Conservation (phyloP, 257 asterid species). For the Linderniella brevidens region DNA sequence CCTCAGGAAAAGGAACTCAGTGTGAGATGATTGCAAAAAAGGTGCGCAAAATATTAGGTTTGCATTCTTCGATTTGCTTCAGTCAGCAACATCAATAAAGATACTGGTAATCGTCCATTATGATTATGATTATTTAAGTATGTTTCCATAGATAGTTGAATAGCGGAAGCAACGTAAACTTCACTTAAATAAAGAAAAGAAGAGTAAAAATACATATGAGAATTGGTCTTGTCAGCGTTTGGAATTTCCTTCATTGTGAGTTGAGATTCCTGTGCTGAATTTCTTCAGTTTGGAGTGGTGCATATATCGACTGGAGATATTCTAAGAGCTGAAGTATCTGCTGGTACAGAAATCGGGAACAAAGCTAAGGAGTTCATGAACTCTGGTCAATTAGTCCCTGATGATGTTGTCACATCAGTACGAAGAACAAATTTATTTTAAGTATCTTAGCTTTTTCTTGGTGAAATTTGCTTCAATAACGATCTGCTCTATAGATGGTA, state of each 20-base stretch:
- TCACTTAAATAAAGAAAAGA: not conserved
- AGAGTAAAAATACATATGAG: not conserved
- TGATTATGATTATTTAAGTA: too few species aligned
- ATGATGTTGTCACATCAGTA: slow-evolving; percentile 83
- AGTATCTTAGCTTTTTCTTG: slow-evolving; percentile 7
- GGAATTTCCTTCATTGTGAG: not conserved
- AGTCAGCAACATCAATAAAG: too few species aligned
- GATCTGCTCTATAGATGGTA: slow-evolving; percentile 52
- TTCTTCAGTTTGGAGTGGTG: slow-evolving; percentile 76
- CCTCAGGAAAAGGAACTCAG: slow-evolving; percentile 95
- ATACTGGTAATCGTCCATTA: too few species aligned
- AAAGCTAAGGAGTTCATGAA: slow-evolving; percentile 84
- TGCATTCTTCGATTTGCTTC: not conserved
- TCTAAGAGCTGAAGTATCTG: slow-evolving; percentile 83
- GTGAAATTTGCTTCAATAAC: slow-evolving; percentile 9
- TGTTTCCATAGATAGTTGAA: too few species aligned
- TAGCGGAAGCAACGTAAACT: too few species aligned
- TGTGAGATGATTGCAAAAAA: slow-evolving; percentile 79
- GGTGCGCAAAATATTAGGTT: slow-evolving; percentile 19
- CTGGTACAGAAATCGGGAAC: slow-evolving; percentile 69
- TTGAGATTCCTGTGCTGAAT: slow-evolving; percentile 5
- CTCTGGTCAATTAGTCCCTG: slow-evolving; percentile 79
- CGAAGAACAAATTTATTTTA: slow-evolving; percentile 11
- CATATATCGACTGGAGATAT: slow-evolving; percentile 94
- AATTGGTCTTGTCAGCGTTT: too few species aligned